Conservation (phyloP, 257 asterid species). For the Rehmannia glutinosa region DNA sequence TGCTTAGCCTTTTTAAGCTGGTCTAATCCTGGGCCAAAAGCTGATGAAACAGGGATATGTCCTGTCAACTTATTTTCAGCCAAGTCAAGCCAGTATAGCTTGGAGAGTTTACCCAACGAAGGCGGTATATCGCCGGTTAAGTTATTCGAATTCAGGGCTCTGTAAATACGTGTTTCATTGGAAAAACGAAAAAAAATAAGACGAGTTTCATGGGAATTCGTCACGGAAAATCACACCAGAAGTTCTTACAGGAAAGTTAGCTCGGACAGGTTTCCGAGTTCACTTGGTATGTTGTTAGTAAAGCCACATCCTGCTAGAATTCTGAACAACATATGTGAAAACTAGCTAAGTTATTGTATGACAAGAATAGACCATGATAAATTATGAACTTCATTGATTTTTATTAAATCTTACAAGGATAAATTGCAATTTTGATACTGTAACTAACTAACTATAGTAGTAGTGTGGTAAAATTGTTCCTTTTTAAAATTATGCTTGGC, state of each 20-base stretch:
- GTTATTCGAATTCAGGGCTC: slow-evolving; percentile 83
- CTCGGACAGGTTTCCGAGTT: slow-evolving; percentile 68
- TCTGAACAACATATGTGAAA: no score
- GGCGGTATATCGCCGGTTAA: slow-evolving; percentile 74
- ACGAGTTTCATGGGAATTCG: neutral
- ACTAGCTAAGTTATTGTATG: no score
- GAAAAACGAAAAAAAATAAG: neutral
- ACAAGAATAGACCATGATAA: no score
- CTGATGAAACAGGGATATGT: slow-evolving; percentile 62
- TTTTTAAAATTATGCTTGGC: no score
- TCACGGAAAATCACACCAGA: neutral
- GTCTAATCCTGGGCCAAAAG: slow-evolving; percentile 90
- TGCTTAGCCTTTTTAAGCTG: slow-evolving; percentile 58
- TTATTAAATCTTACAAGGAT: no score
- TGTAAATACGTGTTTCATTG: slow-evolving; percentile 24
- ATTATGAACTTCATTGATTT: no score
- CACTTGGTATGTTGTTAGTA: slow-evolving; percentile 68
- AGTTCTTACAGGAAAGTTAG: slow-evolving; percentile 86
- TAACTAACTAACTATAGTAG: no score
- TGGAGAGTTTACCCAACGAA: slow-evolving; percentile 44
- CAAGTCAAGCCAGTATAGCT: slow-evolving; percentile 75
- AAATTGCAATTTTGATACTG: no score
- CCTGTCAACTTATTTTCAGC: slow-evolving; percentile 82
- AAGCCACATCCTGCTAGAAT: slow-evolving; percentile 95
- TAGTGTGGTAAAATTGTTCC: no score